These are phyloP conservation scores for Aspergillus novofumigatus DNA, from an alignment of 2,329 filamentous ascomycete genomes.

Conservation along the genomic window DNA sequence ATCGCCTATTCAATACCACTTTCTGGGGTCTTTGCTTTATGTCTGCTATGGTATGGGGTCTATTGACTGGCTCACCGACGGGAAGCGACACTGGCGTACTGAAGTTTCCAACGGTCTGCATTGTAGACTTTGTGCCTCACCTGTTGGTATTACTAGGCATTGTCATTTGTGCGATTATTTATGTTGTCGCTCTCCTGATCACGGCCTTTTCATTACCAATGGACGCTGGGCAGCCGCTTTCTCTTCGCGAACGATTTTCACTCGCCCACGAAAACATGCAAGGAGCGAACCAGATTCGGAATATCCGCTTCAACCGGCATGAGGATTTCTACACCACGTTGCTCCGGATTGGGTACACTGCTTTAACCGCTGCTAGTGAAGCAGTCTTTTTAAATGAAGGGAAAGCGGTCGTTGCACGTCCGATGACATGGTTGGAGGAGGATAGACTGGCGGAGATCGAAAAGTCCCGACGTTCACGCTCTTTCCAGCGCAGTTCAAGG, in stretches of 20 bases:
- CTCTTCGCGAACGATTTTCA: slow-evolving; percentile 57
- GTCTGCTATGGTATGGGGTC: slow-evolving; percentile 74
- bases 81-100: slow-evolving; percentile 58
- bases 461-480: slow-evolving; percentile 32
- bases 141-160: slow-evolving; percentile 83
- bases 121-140: slow-evolving; percentile 92
- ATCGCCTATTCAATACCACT: slow-evolving; percentile 79
- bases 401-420: slow-evolving; percentile 65
- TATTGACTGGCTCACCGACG: slow-evolving; percentile 48
- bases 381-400: slow-evolving; percentile 95
- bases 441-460: slow-evolving; percentile 77
- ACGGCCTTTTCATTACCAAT: slow-evolving; percentile 65
- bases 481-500: slow-evolving; percentile 13
- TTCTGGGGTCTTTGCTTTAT: slow-evolving; percentile 92
- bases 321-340: slow-evolving; percentile 96
- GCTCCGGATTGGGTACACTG: slow-evolving; percentile 78
- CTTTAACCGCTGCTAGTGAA: slow-evolving; percentile 89
- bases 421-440: slow-evolving; percentile 87
- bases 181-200: slow-evolving; percentile 68
- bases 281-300: slow-evolving; percentile 79
- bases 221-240: slow-evolving; percentile 42
- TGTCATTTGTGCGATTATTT: slow-evolving; percentile 69
- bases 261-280: slow-evolving; percentile 85
- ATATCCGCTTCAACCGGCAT: slow-evolving; percentile 73
- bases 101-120: slow-evolving; percentile 88